Evolutionary conservation across 164 flowering plant species (phyloP).

Genomic region (Magnolia officinalis): DNA sequence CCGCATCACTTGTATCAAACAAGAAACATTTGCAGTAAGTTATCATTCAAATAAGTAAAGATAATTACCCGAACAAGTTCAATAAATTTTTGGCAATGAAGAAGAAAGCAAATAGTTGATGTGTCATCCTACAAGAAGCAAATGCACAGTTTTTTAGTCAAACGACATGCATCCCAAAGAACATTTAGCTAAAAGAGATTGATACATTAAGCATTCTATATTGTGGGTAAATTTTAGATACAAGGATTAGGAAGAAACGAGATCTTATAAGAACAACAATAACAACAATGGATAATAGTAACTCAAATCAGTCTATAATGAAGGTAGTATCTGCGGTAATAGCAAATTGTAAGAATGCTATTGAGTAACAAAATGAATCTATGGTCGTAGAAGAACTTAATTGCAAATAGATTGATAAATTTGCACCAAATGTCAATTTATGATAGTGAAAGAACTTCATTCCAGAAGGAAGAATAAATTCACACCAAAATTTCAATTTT

Average conservation of each 20-base stretch:
- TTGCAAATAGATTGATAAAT: no score
- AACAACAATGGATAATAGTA: background rate
- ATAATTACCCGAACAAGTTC: constrained; percentile 85
- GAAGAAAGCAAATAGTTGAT: constrained; percentile 75
- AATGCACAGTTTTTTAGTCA: constrained; percentile 4
- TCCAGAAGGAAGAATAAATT: no score
- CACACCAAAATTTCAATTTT: no score
- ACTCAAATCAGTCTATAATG: background rate
- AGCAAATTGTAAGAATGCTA: no score
- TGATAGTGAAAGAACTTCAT: no score
- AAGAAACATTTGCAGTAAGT: no score
- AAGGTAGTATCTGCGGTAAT: background rate
- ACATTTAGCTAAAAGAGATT: background rate
- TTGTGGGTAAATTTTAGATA: background rate
- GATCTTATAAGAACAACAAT: background rate
- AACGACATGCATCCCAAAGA: background rate
- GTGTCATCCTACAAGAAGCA: constrained; percentile 61
- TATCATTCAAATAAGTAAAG: background rate
- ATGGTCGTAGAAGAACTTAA: no score
- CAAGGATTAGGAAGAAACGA: background rate
- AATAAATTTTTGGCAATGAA: constrained; percentile 88
- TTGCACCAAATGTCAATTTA: no score
- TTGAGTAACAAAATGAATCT: no score
- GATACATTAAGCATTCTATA: background rate
- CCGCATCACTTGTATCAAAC: no score